Percentiles rank a stretch among this genome's conserved stretches.
These are phyloP conservation scores for Clathrus columnatus DNA, from an alignment of 768 basidiomycete genomes.

Conservation along the genomic window DNA sequence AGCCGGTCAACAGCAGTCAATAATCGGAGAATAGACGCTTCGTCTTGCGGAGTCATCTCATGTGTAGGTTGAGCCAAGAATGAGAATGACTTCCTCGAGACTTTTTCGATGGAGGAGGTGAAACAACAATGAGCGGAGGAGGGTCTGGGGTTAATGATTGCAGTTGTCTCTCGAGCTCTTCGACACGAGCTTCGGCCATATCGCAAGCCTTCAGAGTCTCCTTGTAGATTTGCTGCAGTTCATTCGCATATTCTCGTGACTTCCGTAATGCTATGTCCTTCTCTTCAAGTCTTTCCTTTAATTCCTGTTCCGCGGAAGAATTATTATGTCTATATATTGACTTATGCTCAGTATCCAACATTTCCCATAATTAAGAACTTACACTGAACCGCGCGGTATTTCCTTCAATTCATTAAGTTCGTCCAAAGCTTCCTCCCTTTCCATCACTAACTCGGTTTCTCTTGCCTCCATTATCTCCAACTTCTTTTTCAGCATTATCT, in stretches of 20 bases:
- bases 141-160: conserved; percentile 13
- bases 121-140: conserved; percentile 17
- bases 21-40: conserved; percentile 41
- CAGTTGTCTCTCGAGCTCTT: conserved; percentile 1
- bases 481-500: conserved; percentile 52
- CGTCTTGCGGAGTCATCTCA: conserved; percentile 18
- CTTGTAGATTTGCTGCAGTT: conserved; percentile 8
- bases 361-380: conserved; percentile 14
- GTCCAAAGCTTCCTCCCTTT: conserved; percentile 44
- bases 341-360: no score
- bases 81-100: conserved; percentile 11
- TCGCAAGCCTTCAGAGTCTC: conserved; percentile 4
- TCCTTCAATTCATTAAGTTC: conserved; percentile 34
- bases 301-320: conserved; percentile 4
- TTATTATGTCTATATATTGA: neutral
- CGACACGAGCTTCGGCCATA: conserved; percentile 7
- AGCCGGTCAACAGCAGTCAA: conserved; percentile 58
- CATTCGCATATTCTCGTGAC: neutral
- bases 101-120: conserved; percentile 13
- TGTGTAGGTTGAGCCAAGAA: conserved; percentile 1
- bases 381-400: conserved; percentile 17
- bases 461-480: conserved; percentile 50
- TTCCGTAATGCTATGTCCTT: conserved; percentile 1
- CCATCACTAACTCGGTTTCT: conserved; percentile 37
- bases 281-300: neutral